Percentiles rank a stretch among this genome's conserved stretches.
Conservation (phyloP, 2,329 filamentous ascomycete genomes). For the Phaeophleospora eucalypticola region DNA sequence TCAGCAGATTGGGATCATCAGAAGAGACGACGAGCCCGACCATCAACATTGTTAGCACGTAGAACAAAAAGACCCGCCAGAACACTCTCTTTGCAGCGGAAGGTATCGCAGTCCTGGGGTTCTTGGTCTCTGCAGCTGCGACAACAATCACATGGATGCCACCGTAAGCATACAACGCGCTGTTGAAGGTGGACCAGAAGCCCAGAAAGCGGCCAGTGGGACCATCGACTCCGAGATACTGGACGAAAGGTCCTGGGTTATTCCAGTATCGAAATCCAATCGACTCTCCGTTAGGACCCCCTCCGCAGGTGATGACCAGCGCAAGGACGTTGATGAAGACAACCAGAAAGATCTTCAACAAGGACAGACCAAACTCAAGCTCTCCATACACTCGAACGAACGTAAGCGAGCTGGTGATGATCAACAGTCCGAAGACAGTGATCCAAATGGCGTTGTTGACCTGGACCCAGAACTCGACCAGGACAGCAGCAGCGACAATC, state of each 20-base stretch:
- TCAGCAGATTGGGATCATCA: slow-evolving; percentile 27
- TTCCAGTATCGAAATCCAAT: slow-evolving; percentile 21
- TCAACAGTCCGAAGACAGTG: slow-evolving; percentile 12
- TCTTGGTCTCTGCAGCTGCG: slow-evolving; percentile 49
- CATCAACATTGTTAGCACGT: slow-evolving; percentile 24
- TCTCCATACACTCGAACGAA: slow-evolving; percentile 19
- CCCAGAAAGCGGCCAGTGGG: slow-evolving; percentile 16
- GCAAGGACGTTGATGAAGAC: slow-evolving; percentile 23
- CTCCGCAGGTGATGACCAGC: slow-evolving; percentile 17
- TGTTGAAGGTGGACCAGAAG: slow-evolving; percentile 16
- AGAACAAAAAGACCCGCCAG: slow-evolving; percentile 31
- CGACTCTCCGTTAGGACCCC: slow-evolving; percentile 13
- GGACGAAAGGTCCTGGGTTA: slow-evolving; percentile 19
- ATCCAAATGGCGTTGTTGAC: slow-evolving; percentile 17
- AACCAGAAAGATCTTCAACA: slow-evolving; percentile 21
- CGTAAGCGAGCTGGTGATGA: slow-evolving; percentile 9
- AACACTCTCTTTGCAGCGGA: slow-evolving; percentile 31
- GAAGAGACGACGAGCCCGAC: slow-evolving; percentile 31
- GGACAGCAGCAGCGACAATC: slow-evolving; percentile 13
- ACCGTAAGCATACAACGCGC: slow-evolving; percentile 45
- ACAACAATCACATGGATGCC: slow-evolving; percentile 60
- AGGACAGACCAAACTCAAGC: slow-evolving; percentile 17
- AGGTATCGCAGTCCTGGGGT: slow-evolving; percentile 44
- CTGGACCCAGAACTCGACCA: slow-evolving; percentile 13
- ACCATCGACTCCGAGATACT: slow-evolving; percentile 13